Percentiles rank a stretch among this genome's conserved stretches.
phyloP scores from a whole-genome alignment of 2,329 filamentous ascomycete species.

The Didymella exigua region DNA sequence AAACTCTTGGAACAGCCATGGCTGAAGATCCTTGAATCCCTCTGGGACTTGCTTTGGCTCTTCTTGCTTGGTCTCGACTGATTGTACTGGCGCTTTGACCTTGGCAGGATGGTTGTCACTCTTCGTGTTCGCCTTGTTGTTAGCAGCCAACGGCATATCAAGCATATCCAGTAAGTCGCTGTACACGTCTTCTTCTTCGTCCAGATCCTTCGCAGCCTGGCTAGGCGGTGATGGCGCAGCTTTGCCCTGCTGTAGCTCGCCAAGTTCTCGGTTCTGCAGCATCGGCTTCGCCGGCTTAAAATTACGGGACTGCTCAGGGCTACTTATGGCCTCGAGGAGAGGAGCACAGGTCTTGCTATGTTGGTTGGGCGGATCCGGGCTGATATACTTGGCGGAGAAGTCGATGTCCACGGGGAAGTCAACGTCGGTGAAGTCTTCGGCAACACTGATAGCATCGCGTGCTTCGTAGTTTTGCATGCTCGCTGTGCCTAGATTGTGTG shows the following conservation, averaged over 20 bases:
- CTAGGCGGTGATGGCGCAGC: neutral
- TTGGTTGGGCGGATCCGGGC: neutral
- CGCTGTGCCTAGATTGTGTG: neutral
- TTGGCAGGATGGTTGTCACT: neutral
- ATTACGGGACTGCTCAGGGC: neutral
- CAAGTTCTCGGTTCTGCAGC: neutral
- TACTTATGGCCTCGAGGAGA: neutral
- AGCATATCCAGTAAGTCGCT: neutral
- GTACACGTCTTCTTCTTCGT: neutral
- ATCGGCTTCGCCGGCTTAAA: neutral
- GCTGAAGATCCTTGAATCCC: slow-evolving; percentile 42
- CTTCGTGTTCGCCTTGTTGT: neutral
- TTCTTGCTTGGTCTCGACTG: neutral
- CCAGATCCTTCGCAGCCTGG: neutral
- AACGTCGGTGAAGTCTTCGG: slow-evolving; percentile 15
- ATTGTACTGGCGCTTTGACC: neutral
- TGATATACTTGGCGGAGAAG: neutral
- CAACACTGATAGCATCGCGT: neutral
- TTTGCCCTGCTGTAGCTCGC: neutral
- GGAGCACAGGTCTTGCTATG: neutral
- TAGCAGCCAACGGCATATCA: neutral
- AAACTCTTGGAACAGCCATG: slow-evolving; percentile 49
- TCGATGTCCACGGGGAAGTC: slow-evolving; percentile 3
- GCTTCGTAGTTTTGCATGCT: neutral
- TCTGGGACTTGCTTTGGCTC: slow-evolving; percentile 21